Evolutionary conservation across 2,329 filamentous ascomycete species (phyloP).

Genomic region (Phoma sp.): DNA sequence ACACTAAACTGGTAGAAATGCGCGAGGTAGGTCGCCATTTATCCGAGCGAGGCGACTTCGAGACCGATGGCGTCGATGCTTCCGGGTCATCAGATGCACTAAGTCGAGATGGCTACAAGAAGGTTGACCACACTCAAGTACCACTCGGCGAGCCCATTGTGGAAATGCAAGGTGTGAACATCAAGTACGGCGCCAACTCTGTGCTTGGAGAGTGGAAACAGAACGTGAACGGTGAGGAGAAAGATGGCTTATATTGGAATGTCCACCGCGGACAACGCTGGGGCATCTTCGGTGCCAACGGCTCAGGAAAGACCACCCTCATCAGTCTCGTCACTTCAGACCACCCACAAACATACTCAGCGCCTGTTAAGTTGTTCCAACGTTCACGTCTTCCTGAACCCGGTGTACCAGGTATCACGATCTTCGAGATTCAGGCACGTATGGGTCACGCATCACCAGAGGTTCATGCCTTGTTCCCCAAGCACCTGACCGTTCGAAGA

Average conservation of each 20-base stretch:
- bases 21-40: slow-evolving; percentile 40
- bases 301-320: slow-evolving; percentile 93
- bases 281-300: slow-evolving; percentile 93
- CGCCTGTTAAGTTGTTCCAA: slow-evolving; percentile 87
- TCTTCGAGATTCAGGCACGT: slow-evolving; percentile 89
- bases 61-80: slow-evolving; percentile 17
- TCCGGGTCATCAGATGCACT: slow-evolving; percentile 10
- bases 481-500: slow-evolving; percentile 73
- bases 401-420: slow-evolving; percentile 76
- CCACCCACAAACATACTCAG: slow-evolving; percentile 91
- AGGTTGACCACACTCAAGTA: slow-evolving; percentile 25
- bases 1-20: slow-evolving; percentile 32
- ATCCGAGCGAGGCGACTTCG: slow-evolving; percentile 38
- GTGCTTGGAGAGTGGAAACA: slow-evolving; percentile 84
- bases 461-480: slow-evolving; percentile 91
- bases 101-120: slow-evolving; percentile 44
- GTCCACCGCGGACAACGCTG: slow-evolving; percentile 85
- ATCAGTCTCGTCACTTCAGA: slow-evolving; percentile 93
- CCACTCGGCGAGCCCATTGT: slow-evolving; percentile 72
- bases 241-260: slow-evolving; percentile 79
- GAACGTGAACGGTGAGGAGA: slow-evolving; percentile 57
- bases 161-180: slow-evolving; percentile 84
- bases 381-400: slow-evolving; percentile 78
- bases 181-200: slow-evolving; percentile 79
- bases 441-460: slow-evolving; percentile 95